phyloP scores from a whole-genome alignment of 1,284 basidiomycete genomes.

The Heliocybe sulcata region DNA sequence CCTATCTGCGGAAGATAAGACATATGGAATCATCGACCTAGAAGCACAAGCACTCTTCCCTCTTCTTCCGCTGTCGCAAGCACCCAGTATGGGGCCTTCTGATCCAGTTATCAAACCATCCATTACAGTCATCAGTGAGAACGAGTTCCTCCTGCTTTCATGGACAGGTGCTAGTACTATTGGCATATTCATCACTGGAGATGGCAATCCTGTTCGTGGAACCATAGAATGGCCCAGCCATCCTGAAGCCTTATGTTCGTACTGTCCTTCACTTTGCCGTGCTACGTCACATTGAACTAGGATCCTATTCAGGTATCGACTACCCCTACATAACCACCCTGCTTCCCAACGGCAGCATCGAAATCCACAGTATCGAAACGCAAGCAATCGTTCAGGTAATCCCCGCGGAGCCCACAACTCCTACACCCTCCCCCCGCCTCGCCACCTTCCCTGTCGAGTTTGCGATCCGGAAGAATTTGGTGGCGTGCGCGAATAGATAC shows the following conservation, averaged over 20 bases:
- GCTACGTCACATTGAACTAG: constrained; percentile 4
- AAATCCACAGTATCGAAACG: constrained; percentile 75
- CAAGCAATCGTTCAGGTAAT: constrained; percentile 73
- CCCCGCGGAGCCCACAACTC: constrained; percentile 34
- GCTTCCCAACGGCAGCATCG: constrained; percentile 70
- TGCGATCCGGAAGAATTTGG: constrained; percentile 19
- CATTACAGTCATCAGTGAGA: constrained; percentile 66
- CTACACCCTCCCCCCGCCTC: constrained; percentile 11
- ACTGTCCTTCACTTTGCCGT: neutral
- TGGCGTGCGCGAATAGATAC: constrained; percentile 46
- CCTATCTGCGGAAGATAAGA: constrained; percentile 46
- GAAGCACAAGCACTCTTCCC: constrained; percentile 58
- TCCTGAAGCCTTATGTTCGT: constrained; percentile 72
- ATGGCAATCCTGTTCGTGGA: constrained; percentile 84
- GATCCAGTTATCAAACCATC: constrained; percentile 51
- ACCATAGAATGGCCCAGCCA: constrained; percentile 81
- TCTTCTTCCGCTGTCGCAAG: constrained; percentile 74
- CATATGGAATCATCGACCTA: constrained; percentile 77
- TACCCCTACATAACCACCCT: constrained; percentile 76
- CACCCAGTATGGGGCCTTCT: constrained; percentile 24
- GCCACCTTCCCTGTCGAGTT: constrained; percentile 15
- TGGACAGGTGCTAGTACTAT: constrained; percentile 73
- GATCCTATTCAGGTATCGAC: constrained; percentile 57
- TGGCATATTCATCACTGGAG: constrained; percentile 78
- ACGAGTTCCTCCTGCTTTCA: constrained; percentile 76